Percentiles rank a stretch among this genome's conserved stretches.
Evolutionary conservation across 2,329 filamentous ascomycete species (phyloP).

Genomic region (Knufia petricola): DNA sequence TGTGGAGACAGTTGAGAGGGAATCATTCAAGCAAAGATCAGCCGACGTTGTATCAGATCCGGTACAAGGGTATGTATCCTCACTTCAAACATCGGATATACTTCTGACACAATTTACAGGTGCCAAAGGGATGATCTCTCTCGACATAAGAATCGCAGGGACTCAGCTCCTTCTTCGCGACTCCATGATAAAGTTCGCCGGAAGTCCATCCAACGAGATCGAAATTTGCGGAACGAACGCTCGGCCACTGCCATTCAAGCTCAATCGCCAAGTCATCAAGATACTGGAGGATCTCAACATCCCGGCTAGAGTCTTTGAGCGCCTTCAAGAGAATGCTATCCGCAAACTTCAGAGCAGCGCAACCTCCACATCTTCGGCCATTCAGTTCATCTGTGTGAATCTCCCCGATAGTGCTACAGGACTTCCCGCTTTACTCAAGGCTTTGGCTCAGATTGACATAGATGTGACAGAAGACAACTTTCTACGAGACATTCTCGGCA

Average conservation of each 20-base stretch:
- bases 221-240: slow-evolving; percentile 64
- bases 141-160: slow-evolving; percentile 54
- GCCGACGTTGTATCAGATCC: slow-evolving; percentile 64
- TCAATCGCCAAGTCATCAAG: slow-evolving; percentile 77
- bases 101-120: slow-evolving; percentile 30
- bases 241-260: slow-evolving; percentile 56
- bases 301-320: slow-evolving; percentile 48
- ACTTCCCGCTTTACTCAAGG: slow-evolving; percentile 52
- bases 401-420: slow-evolving; percentile 51
- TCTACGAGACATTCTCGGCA: slow-evolving; percentile 59
- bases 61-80: slow-evolving; percentile 49
- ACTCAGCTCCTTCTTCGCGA: slow-evolving; percentile 52
- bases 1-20: slow-evolving; percentile 27
- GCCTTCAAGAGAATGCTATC: slow-evolving; percentile 55
- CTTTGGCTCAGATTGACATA: slow-evolving; percentile 48
- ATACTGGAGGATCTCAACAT: slow-evolving; percentile 72
- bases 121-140: slow-evolving; percentile 67
- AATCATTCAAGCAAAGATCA: slow-evolving; percentile 36
- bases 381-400: slow-evolving; percentile 55
- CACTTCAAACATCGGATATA: not conserved
- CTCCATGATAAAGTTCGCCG: slow-evolving; percentile 73
- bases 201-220: slow-evolving; percentile 45
- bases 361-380: slow-evolving; percentile 50
- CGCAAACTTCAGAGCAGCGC: slow-evolving; percentile 51
- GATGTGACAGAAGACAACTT: slow-evolving; percentile 61